A percentile compares a stretch with the other conserved stretches of the same genome.
Conservation (phyloP, 345 rosid genomes). For the Ceriops tagal region DNA sequence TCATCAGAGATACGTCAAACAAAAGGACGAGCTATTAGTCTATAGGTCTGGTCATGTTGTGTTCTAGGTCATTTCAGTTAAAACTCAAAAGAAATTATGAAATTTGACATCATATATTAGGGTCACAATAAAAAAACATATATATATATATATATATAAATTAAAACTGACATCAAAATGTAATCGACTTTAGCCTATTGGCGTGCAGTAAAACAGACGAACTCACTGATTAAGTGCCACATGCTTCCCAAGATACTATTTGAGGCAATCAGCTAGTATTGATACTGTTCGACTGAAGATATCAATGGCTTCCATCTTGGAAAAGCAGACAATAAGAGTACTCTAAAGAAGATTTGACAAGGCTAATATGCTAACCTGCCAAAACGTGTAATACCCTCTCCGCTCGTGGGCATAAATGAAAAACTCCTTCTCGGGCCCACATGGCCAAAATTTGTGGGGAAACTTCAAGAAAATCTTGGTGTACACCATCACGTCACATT, state of each 20-base stretch:
- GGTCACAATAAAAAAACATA: no score
- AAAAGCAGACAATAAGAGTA: constrained; percentile 12
- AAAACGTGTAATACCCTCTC: constrained; percentile 95
- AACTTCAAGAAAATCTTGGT: constrained; percentile 94
- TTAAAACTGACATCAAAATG: no score
- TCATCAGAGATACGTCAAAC: neutral
- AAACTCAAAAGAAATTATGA: no score
- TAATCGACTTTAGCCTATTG: no score
- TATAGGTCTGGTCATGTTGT: neutral
- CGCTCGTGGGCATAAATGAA: constrained; percentile 96
- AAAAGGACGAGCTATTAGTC: neutral
- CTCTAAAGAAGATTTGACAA: neutral
- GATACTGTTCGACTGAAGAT: no score
- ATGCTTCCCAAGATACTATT: no score
- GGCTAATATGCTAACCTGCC: constrained; percentile 68
- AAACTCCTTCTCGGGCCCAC: constrained; percentile 83
- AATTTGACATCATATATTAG: no score
- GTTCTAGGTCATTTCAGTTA: no score
- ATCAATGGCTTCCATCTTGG: neutral
- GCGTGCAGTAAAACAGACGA: no score
- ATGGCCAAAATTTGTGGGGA: constrained; percentile 83
- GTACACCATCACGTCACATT: constrained; percentile 91
- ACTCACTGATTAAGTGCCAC: no score
- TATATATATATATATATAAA: no score
- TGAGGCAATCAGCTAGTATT: no score